Base-by-base conservation (phyloP, 2,329 filamentous ascomycete genomes). In the Zymoseptoria pseudotritici region DNA sequence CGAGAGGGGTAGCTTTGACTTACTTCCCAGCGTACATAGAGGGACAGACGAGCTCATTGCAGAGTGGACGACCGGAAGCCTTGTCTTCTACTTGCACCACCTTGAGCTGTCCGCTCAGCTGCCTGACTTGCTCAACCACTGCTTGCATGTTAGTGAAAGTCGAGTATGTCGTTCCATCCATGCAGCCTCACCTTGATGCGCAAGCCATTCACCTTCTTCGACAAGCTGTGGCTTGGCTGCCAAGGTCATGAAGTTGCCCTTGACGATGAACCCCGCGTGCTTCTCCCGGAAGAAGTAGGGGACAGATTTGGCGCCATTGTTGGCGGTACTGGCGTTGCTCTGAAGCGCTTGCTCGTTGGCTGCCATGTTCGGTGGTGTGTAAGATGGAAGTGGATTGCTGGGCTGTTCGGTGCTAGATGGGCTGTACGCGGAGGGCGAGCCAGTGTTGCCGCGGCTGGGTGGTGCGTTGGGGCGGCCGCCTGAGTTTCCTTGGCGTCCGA, bases 231-330 rank as follows among this genome's bases (percentile, higher is more conserved):
- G 93, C 72, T 92, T 88, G 55, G 91, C 91, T 70, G 92, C 95
- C 61, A 97, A 78, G 10, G 93, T 97, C 87, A 96, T 91, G 73
- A 97, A 97, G 78, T 97, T 97, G 61, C 93, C 93, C 79, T 93
- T 96, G 71, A 97, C 92, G 66, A 96, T 96, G 71, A 96, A 86
- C 72, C 88, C 89, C 58, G 89, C 87, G 72, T 90, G 88, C 63
- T 85, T 78, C 58, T 87, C 82, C 70, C 89, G 87, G 70, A 91
- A 84, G 85, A 89, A 91, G 62, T 90, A 78, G 17, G 89, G 89
- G 50, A 84, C 82, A 61, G 87, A 87, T 61, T 87, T 84, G 70
- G 86, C 42, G 52, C 51, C 53, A 26, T 52, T 53, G 53, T 61
- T 59, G 58, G 19, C 59, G 52, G 58, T 20, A n/a, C 67, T 66